Percentiles rank a stretch among this genome's conserved stretches.
Evolutionary conservation across 1,284 basidiomycete species (phyloP).

Genomic region (Ceratobasidium sp.): DNA sequence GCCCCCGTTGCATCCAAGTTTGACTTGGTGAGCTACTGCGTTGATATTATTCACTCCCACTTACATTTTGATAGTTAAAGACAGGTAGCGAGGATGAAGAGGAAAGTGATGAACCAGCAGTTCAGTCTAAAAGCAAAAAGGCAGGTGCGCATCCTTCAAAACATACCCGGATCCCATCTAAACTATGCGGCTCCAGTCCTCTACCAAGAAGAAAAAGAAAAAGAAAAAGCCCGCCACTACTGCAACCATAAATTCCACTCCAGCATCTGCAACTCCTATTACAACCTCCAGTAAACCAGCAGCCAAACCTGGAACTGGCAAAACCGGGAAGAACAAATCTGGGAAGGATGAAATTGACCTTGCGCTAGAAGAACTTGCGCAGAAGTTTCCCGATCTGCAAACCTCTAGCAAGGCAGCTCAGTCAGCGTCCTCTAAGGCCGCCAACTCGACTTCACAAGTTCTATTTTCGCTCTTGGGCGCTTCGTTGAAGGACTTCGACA

Average conservation of each 20-base stretch:
- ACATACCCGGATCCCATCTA: no score
- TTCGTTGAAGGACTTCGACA: conserved; percentile 81
- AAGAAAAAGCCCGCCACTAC: conserved; percentile 47
- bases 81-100: conserved; percentile 62
- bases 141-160: conserved; percentile 11
- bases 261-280: conserved; percentile 14
- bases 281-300: conserved; percentile 45
- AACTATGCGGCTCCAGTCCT: neutral
- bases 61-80: conserved; percentile 35
- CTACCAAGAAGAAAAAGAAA: conserved; percentile 50
- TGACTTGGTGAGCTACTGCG: conserved; percentile 46
- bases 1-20: conserved; percentile 51
- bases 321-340: conserved; percentile 58
- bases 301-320: conserved; percentile 47
- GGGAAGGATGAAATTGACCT: conserved; percentile 84
- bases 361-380: conserved; percentile 81
- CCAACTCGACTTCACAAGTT: conserved; percentile 12
- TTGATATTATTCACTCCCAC: neutral
- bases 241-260: conserved; percentile 30
- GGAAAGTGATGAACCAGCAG: conserved; percentile 58
- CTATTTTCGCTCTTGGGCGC: conserved; percentile 68
- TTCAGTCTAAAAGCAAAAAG: conserved; percentile 54
- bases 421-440: neutral
- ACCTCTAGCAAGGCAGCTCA: conserved; percentile 29
- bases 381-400: conserved; percentile 59